Evolutionary conservation across 2,329 filamentous ascomycete species (phyloP).

Genomic region (Cordyceps farinosa): DNA sequence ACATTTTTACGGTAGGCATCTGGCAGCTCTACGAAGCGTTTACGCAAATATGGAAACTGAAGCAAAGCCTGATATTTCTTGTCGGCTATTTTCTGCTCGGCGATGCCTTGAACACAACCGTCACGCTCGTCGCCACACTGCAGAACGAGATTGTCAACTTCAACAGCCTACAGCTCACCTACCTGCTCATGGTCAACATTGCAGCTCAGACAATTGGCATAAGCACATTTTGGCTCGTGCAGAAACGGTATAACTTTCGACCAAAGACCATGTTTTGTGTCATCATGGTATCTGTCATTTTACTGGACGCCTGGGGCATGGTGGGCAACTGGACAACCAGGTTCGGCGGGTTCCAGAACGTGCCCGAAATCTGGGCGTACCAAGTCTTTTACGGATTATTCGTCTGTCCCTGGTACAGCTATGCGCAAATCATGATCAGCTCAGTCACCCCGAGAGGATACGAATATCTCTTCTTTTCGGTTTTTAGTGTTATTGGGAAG

Average conservation of each 20-base stretch:
- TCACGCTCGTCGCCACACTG: constrained; percentile 62
- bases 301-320: constrained; percentile 51
- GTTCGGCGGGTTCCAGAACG: constrained; percentile 40
- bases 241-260: neutral
- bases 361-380: constrained; percentile 44
- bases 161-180: constrained; percentile 49
- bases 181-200: neutral
- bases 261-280: constrained; percentile 46
- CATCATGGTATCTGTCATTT: constrained; percentile 56
- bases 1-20: constrained; percentile 54
- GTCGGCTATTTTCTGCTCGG: constrained; percentile 65
- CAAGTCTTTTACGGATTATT: constrained; percentile 60
- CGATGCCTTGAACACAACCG: constrained; percentile 69
- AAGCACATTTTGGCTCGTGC: neutral
- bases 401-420: constrained; percentile 67
- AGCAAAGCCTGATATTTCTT: constrained; percentile 63
- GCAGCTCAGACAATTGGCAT: neutral
- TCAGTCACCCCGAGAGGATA: constrained; percentile 65
- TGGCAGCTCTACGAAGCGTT: constrained; percentile 58
- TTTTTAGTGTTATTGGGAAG: constrained; percentile 59
- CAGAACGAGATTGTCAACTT: constrained; percentile 64
- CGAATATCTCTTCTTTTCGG: constrained; percentile 63
- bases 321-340: constrained; percentile 42
- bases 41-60: constrained; percentile 58
- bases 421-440: constrained; percentile 67